These are phyloP conservation scores for Schrenkiella parvula DNA, from an alignment of 345 rosid species.

Conservation along the genomic window DNA sequence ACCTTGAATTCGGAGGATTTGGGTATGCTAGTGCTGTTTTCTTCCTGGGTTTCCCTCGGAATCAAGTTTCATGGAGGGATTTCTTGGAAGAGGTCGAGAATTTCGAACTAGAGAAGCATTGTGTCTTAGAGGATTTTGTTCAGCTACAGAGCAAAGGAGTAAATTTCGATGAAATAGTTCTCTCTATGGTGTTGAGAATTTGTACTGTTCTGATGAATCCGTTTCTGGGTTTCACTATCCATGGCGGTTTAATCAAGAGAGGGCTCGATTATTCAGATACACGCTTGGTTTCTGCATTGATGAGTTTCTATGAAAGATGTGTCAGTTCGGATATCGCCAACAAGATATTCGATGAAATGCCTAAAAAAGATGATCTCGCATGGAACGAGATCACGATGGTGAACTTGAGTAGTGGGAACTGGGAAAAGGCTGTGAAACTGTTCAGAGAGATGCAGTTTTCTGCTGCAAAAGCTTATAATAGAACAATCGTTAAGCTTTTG, in stretches of 20 bases:
- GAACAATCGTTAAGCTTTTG: conserved; percentile 49
- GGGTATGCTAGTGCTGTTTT: conserved; percentile 47
- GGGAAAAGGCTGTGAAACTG: conserved; percentile 43
- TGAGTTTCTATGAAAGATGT: conserved; percentile 55
- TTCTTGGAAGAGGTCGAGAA: conserved; percentile 43
- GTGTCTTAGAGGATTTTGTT: conserved; percentile 43
- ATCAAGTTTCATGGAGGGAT: conserved; percentile 43
- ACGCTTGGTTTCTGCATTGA: conserved; percentile 48
- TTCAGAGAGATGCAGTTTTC: conserved; percentile 56
- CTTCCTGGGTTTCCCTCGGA: conserved; percentile 46
- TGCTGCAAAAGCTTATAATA: conserved; percentile 29
- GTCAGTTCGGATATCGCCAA: conserved; percentile 44
- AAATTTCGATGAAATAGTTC: conserved; percentile 34
- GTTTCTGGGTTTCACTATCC: conserved; percentile 50
- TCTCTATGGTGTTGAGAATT: conserved; percentile 46
- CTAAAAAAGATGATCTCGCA: conserved; percentile 35
- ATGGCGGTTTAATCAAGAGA: conserved; percentile 59
- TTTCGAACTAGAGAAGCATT: conserved; percentile 33
- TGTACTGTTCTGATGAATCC: conserved; percentile 40
- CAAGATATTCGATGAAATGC: conserved; percentile 43
- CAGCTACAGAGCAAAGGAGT: conserved; percentile 46
- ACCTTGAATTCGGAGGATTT: conserved; percentile 53
- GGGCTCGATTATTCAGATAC: conserved; percentile 42
- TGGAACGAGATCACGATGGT: conserved; percentile 59
- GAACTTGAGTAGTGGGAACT: conserved; percentile 45